Evolutionary conservation across 2,329 filamentous ascomycete species (phyloP).

Genomic region (Xylaria sp.): DNA sequence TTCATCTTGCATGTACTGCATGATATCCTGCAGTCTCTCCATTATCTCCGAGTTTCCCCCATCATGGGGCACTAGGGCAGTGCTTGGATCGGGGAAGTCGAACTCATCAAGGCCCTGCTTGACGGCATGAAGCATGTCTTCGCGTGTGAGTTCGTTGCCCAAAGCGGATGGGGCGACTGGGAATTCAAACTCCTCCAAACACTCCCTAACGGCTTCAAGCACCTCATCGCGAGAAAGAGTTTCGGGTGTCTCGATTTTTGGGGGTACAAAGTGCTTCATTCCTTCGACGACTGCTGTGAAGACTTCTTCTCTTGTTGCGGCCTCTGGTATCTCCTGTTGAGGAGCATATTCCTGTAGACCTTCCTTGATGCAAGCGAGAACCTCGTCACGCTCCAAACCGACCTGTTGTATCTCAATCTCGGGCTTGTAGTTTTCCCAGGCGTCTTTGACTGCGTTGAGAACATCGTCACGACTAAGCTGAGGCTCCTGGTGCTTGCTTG

Average conservation of each 20-base stretch:
- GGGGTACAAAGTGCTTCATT: slow-evolving; percentile 81
- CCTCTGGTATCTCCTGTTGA: slow-evolving; percentile 61
- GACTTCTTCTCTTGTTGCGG: slow-evolving; percentile 83
- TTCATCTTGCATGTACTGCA: slow-evolving; percentile 67
- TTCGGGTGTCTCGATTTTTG: slow-evolving; percentile 73
- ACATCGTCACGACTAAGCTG: slow-evolving; percentile 83
- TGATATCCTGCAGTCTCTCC: slow-evolving; percentile 71
- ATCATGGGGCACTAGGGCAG: slow-evolving; percentile 54
- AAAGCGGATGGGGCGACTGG: slow-evolving; percentile 68
- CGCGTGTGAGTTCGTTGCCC: slow-evolving; percentile 64
- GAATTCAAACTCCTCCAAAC: slow-evolving; percentile 85
- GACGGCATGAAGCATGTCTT: slow-evolving; percentile 72
- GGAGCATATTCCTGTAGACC: slow-evolving; percentile 80
- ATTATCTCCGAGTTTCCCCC: slow-evolving; percentile 62
- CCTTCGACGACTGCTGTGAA: slow-evolving; percentile 87
- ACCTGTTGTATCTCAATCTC: slow-evolving; percentile 92
- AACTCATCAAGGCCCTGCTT: slow-evolving; percentile 65
- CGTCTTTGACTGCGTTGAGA: slow-evolving; percentile 85
- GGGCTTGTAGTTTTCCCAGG: slow-evolving; percentile 94
- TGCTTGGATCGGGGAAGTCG: slow-evolving; percentile 48
- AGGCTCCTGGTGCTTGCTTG: slow-evolving; percentile 56
- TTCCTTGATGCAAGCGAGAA: slow-evolving; percentile 85
- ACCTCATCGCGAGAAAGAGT: slow-evolving; percentile 83
- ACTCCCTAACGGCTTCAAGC: slow-evolving; percentile 83
- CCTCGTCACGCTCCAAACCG: slow-evolving; percentile 88